Conservation (phyloP, 495 filamentous ascomycete species). For the Amphirosellinia nigrospora region DNA sequence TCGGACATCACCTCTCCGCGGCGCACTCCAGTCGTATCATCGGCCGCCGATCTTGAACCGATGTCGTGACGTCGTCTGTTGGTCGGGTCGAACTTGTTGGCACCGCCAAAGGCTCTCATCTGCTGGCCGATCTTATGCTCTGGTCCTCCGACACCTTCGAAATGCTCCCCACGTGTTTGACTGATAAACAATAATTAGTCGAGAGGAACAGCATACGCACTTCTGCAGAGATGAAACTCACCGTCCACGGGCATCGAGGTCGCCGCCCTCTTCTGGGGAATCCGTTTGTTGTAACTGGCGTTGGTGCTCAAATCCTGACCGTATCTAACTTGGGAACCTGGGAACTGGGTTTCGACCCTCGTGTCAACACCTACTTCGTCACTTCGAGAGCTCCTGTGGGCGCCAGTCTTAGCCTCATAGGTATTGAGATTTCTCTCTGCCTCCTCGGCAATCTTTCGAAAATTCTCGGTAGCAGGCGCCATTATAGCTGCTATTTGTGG, state of each 20-base stretch:
- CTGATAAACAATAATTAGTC: constrained; percentile 21
- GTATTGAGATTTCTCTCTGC: constrained; percentile 58
- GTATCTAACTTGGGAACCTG: constrained; percentile 19
- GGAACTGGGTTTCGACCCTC: constrained; percentile 41
- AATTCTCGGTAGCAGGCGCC: constrained; percentile 29
- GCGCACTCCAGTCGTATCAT: constrained; percentile 6
- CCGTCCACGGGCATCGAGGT: constrained; percentile 44
- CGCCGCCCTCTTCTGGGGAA: constrained; percentile 49
- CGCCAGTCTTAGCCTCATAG: constrained; percentile 50
- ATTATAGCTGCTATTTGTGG: constrained; percentile 24
- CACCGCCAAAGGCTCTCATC: constrained; percentile 37
- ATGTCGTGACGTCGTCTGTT: constrained; percentile 20
- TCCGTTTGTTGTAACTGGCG: constrained; percentile 42
- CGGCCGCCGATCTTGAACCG: constrained; percentile 14
- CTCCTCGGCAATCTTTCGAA: constrained; percentile 46
- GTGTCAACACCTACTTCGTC: constrained; percentile 44
- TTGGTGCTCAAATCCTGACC: constrained; percentile 44
- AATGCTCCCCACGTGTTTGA: constrained; percentile 40
- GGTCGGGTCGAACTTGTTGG: constrained; percentile 27
- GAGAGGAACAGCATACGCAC: not conserved
- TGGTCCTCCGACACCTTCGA: constrained; percentile 43
- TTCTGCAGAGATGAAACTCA: constrained; percentile 24
- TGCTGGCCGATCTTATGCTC: constrained; percentile 41
- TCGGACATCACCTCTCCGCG: constrained; percentile 27
- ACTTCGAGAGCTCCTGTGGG: constrained; percentile 27